A percentile compares a stretch with the other conserved stretches of the same genome.
phyloP scores from a whole-genome alignment of 805 yeast species.

The Lipomyces spencermartinsiae region DNA sequence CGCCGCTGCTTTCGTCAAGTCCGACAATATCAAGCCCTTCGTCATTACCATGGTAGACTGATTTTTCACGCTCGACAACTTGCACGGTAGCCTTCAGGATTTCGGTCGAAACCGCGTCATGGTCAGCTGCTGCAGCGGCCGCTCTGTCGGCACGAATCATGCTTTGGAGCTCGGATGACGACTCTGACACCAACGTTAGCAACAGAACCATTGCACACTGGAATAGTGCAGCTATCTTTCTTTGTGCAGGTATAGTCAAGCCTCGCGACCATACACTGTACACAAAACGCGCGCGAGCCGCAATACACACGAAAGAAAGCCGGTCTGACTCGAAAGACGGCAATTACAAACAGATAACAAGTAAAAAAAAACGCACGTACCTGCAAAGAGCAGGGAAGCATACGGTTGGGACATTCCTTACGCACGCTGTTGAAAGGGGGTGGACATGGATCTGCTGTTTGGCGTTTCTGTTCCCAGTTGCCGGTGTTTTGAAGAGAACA shows the following conservation, averaged over 20 bases:
- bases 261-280: not conserved
- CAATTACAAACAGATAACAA: constrained; percentile 4
- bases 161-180: constrained; percentile 31
- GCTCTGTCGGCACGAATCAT: constrained; percentile 31
- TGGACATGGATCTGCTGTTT: not conserved
- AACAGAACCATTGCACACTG: not conserved
- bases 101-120: not conserved
- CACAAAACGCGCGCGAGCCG: not conserved
- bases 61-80: not conserved
- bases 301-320: not conserved
- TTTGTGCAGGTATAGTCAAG: not conserved
- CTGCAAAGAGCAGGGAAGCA: constrained; percentile 26
- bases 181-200: constrained; percentile 19
- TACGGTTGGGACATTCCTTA: constrained; percentile 21
- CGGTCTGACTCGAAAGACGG: constrained; percentile 4
- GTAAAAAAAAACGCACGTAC: constrained; percentile 13
- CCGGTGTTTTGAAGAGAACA: not conserved
- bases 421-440: not conserved
- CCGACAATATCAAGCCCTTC: constrained; percentile 13
- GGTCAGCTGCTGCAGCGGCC: constrained; percentile 9
- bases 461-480: not conserved
- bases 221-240: not conserved
- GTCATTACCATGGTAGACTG: not conserved
- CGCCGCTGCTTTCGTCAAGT: constrained; percentile 2
- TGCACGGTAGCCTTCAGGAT: not conserved